Evolutionary conservation across 2,329 filamentous ascomycete genomes (phyloP).

Genomic region (Oidium heveae): DNA sequence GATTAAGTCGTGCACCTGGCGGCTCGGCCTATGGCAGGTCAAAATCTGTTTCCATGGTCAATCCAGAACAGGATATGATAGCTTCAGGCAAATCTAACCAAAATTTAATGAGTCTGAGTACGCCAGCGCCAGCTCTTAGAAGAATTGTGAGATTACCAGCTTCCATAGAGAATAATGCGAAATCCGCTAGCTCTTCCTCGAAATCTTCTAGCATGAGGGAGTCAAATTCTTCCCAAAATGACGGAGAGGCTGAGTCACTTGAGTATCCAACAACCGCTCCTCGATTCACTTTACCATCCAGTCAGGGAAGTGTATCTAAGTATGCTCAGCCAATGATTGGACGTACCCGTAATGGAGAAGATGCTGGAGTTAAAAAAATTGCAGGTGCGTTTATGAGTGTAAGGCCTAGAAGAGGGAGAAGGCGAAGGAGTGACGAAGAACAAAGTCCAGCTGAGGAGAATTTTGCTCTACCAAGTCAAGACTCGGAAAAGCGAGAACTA

Average conservation of each 20-base stretch:
- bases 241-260: conserved; percentile 6
- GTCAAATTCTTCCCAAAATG: conserved; percentile 7
- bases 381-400: conserved; percentile 58
- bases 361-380: conserved; percentile 41
- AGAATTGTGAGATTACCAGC: conserved; percentile 12
- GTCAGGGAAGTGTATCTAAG: conserved; percentile 27
- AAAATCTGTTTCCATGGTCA: conserved; percentile 9
- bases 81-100: conserved; percentile 2
- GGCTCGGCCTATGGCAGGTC: conserved; percentile 9
- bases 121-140: conserved; percentile 10
- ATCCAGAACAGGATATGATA: conserved; percentile 6
- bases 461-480: conserved; percentile 11
- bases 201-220: conserved; percentile 8
- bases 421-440: conserved; percentile 26
- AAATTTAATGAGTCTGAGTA: conserved; percentile 12
- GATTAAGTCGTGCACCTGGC: conserved; percentile 13
- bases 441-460: conserved; percentile 16
- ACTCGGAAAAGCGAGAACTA: conserved; percentile 8
- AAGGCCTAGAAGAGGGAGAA: conserved; percentile 49
- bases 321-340: conserved; percentile 23
- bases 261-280: conserved; percentile 21
- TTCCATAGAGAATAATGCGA: conserved; percentile 7
- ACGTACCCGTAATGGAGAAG: conserved; percentile 31
- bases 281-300: conserved; percentile 21
- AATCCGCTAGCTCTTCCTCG: conserved; percentile 11